phyloP scores from a whole-genome alignment of 2,329 filamentous ascomycete genomes.

The Lecanoromycetidae sp. region DNA sequence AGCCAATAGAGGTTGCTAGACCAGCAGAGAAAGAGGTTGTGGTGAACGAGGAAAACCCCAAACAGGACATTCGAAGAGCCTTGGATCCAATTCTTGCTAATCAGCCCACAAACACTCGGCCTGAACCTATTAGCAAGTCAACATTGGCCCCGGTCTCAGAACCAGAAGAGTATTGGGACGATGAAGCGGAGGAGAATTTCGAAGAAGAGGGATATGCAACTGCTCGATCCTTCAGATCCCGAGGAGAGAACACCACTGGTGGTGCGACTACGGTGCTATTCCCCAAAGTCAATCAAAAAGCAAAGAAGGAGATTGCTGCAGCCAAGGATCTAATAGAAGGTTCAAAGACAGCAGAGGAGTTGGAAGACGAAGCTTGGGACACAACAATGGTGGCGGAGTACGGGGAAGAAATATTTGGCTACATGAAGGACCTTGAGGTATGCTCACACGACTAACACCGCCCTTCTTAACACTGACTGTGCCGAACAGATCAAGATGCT shows the following conservation, averaged over 20 bases:
- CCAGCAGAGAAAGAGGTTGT: neutral
- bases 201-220: constrained; percentile 61
- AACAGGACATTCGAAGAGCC: neutral
- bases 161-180: constrained; percentile 61
- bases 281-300: constrained; percentile 57
- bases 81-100: neutral
- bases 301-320: constrained; percentile 59
- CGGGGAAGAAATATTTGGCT: constrained; percentile 85
- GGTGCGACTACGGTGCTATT: constrained; percentile 55
- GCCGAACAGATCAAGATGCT: constrained; percentile 56
- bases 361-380: constrained; percentile 83
- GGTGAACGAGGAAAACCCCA: neutral
- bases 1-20: constrained; percentile 13
- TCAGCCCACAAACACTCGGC: neutral
- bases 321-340: constrained; percentile 55
- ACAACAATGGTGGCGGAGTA: constrained; percentile 98
- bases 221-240: constrained; percentile 64
- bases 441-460: constrained; percentile 20
- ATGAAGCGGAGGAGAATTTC: constrained; percentile 60
- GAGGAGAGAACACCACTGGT: constrained; percentile 59
- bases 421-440: constrained; percentile 84
- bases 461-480: neutral
- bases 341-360: constrained; percentile 56
- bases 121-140: neutral
- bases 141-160: constrained; percentile 30